A percentile compares a stretch with the other conserved stretches of the same genome.
These are phyloP conservation scores for Agrocybe praecox DNA, from an alignment of 768 basidiomycete genomes.

Conservation along the genomic window DNA sequence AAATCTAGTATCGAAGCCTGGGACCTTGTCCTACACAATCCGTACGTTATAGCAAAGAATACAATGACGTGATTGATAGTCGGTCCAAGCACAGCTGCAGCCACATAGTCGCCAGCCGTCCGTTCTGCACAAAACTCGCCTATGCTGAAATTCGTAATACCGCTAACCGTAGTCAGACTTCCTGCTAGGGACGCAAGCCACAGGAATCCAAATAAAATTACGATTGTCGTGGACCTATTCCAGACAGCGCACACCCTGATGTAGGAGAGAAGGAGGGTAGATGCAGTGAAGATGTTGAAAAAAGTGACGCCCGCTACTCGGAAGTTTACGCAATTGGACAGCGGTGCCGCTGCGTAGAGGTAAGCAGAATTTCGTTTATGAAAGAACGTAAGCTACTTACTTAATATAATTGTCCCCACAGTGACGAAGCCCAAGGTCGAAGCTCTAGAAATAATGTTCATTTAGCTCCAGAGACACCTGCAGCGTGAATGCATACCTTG, in stretches of 20 bases:
- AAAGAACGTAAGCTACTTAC: background rate
- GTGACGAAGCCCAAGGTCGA: background rate
- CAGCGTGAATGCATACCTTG: too few relatives aligned
- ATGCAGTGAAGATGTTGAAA: slow-evolving; percentile 6
- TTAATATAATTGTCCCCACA: background rate
- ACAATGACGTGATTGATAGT: slow-evolving; percentile 3
- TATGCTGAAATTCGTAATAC: background rate
- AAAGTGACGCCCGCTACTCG: background rate
- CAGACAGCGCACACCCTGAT: slow-evolving; percentile 6
- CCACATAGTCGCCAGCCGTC: background rate
- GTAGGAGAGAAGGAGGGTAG: slow-evolving; percentile 7
- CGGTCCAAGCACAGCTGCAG: slow-evolving; percentile 1
- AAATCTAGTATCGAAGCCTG: background rate
- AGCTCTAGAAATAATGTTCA: too few relatives aligned
- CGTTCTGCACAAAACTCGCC: background rate
- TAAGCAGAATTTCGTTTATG: background rate
- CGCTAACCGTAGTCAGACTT: background rate
- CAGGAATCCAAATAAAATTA: background rate
- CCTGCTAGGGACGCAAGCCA: background rate
- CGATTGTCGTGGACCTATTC: background rate
- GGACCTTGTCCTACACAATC: background rate
- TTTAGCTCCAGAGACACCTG: too few relatives aligned
- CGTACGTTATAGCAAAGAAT: slow-evolving; percentile 2
- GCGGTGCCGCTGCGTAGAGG: background rate
- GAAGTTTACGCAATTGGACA: background rate